Evolutionary conservation across 805 yeast genomes (phyloP), one percentile per base, ranked within the genome.

Genomic region (Ogataea siamensis): DNA sequence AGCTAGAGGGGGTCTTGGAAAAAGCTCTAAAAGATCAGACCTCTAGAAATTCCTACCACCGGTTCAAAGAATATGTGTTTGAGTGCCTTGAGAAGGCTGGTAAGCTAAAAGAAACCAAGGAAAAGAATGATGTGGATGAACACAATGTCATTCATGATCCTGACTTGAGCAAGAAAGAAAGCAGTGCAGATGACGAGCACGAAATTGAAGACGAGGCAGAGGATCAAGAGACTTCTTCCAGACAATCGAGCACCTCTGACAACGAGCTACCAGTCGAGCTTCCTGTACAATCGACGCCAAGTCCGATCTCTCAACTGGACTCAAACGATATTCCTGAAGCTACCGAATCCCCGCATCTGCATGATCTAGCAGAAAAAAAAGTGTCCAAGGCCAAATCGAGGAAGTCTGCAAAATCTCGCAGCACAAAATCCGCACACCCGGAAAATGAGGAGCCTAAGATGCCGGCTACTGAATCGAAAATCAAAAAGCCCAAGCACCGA

Each of bases 1-100:
- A 39, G 16, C 57, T 58, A 16, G 52, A 46, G 10, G 62, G 60
- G 10, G 51, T 52, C 1, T 26, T 58, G 8, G 56, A 47, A 19
- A 37, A 42, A 16, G 56, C 51, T 6, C 45, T 62, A 32, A 52
- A 55, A 23, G 52, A 53, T 28, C 47, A 43, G 8, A 37, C 53
- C 7, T 42, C 55, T 4, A 46, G 47, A 21, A 57, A 53, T 23
- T 47, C 59, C 5, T 48, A 50, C 23, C 42, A 34, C 9, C 50
- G 54, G 34, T 55, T 58, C 37, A 50, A 50, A 19, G 49, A 44
- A 10, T 53, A 53, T 17, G 49, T 55, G 8, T 52, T 54, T 11
- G 56, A 53, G 19, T 59, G 62, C 34, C 39, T 54, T 2, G 40
- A 33, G 17, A 46, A 43, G 5, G 51, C 53, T 1, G 42, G 53